A percentile compares a stretch with the other conserved stretches of the same genome.
These are phyloP conservation scores for Tricholoma matsutake DNA, from an alignment of 768 basidiomycete genomes.

Conservation along the genomic window DNA sequence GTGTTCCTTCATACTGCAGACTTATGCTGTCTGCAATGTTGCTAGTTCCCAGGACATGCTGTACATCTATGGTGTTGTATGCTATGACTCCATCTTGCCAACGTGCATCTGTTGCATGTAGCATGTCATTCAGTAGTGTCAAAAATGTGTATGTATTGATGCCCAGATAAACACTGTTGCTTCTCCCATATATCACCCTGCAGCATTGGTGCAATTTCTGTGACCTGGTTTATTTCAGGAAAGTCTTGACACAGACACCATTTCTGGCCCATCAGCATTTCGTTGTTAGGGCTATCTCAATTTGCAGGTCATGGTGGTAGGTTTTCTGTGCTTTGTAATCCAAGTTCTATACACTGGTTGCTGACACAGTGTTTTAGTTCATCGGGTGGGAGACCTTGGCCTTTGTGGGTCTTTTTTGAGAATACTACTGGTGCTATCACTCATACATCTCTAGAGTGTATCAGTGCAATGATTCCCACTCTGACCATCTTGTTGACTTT, in stretches of 20 bases:
- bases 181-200: too few relatives aligned
- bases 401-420: background rate
- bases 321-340: slow-evolving; percentile 17
- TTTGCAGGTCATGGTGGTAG: slow-evolving; percentile 15
- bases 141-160: too few relatives aligned
- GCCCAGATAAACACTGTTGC: too few relatives aligned
- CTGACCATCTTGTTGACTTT: background rate
- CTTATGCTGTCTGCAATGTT: too few relatives aligned
- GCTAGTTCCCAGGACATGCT: too few relatives aligned
- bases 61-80: too few relatives aligned
- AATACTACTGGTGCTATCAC: background rate
- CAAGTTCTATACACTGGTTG: slow-evolving; percentile 23
- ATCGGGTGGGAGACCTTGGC: background rate
- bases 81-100: too few relatives aligned
- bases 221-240: slow-evolving; percentile 25
- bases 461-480: background rate
- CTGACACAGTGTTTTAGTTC: background rate
- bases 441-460: background rate
- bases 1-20: too few relatives aligned
- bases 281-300: background rate
- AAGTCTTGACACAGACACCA: slow-evolving; percentile 38
- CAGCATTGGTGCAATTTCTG: slow-evolving; percentile 23
- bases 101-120: too few relatives aligned
- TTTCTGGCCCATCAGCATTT: slow-evolving; percentile 9
- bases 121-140: too few relatives aligned